Evolutionary conservation across 148 eudicot genomes (phyloP), one percentile per base, ranked within the genome.

Genomic region (Selenicereus undatus): DNA sequence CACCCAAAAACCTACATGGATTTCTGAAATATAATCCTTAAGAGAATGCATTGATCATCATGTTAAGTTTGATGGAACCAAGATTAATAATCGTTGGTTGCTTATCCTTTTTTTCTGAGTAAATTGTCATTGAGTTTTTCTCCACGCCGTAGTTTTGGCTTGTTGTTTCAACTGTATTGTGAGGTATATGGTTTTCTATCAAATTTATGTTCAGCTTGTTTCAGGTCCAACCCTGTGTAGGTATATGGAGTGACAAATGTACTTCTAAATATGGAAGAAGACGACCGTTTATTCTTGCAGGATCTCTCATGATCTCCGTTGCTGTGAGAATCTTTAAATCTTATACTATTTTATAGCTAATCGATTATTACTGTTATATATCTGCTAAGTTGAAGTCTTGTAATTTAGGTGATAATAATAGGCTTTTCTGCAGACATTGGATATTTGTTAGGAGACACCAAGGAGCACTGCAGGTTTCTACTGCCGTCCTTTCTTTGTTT

Each of bases 341-440:
- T 62, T 70, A 35, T 69, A 74, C 80, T 74, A 20, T 82, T 14
- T 81, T 79, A 29, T 11, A 51, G 17, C 32, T 74, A 8, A 13
- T 24, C 42, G 35, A 27, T 27, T 79, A 17, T 75, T 58, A 77
- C 45, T 65, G 32, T 54, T 52, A 76, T 74, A 77, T 81, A 22
- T 80, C 36, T 65, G 78, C 93, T 91, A 81, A 92, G 88, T 77
- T 74, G 82, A 79, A 85, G 72, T 30, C 82, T 81, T 85, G 76
- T 71, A 83, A 83, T 90, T 82, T 88, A 95, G 98, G 98, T 95
- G 91, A 90, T 93, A 89, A 89, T 92, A 71, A 95, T 95, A 80
- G 99, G 97, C 83, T 95, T 88, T 91, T 92, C 99, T 89, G 99
- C 99, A 87, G 99, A 96, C 93, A 91, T 96, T 83, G 99, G 99